Conservation (phyloP, 2,329 filamentous ascomycete genomes). For the Tolypocladium amazonense region DNA sequence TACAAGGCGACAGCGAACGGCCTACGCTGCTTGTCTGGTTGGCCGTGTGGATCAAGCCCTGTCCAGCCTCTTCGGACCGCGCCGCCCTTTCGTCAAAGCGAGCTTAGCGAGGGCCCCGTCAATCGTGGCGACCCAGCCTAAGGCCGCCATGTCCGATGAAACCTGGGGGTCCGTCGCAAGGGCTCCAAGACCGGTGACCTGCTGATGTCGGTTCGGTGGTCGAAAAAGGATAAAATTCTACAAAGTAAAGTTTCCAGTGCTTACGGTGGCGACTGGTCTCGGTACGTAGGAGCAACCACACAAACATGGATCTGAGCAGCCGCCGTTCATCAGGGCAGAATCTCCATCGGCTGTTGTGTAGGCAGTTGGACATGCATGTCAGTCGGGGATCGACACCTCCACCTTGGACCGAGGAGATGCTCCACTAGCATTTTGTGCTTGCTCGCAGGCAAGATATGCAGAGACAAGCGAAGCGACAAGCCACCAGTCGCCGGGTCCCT, state of each 20-base stretch:
- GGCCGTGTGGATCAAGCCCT: background rate
- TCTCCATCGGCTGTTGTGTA: background rate
- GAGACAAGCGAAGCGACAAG: slow-evolving; percentile 1
- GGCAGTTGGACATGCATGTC: background rate
- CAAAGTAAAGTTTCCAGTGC: background rate
- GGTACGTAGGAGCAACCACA: background rate
- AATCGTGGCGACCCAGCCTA: background rate
- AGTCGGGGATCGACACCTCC: background rate
- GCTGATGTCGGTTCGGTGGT: background rate
- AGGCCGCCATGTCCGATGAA: background rate
- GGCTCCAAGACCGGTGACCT: background rate
- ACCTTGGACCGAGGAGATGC: background rate
- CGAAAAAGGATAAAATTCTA: background rate
- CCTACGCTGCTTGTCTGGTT: background rate
- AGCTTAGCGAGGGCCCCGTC: background rate
- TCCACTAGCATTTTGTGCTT: background rate
- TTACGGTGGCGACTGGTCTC: background rate
- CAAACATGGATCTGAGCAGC: background rate
- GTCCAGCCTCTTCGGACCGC: background rate
- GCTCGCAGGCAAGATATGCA: background rate
- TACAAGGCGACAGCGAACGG: background rate
- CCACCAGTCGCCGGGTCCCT: background rate
- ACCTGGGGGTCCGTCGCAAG: background rate
- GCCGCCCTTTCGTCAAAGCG: background rate
- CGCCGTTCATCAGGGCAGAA: background rate